A percentile compares a stretch with the other conserved stretches of the same genome.
These are phyloP conservation scores for Mrakia gelida DNA, from an alignment of 768 basidiomycete genomes.

Conservation along the genomic window DNA sequence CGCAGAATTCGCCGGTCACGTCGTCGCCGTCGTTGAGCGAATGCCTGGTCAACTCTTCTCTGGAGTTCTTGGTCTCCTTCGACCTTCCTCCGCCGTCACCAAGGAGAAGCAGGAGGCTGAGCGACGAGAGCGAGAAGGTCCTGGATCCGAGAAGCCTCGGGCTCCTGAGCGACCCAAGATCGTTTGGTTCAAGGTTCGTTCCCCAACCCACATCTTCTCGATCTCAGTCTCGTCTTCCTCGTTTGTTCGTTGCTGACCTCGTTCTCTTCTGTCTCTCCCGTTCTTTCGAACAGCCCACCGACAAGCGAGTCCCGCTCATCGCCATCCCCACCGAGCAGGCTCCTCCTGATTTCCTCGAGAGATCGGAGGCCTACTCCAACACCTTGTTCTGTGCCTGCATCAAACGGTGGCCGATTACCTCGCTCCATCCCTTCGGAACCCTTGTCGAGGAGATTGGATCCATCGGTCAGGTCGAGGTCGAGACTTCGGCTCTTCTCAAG, in stretches of 20 bases:
- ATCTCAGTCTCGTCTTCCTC: not conserved
- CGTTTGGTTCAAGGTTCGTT: slow-evolving; percentile 81
- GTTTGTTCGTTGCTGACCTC: not conserved
- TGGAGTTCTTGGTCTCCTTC: slow-evolving; percentile 87
- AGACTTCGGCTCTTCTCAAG: slow-evolving; percentile 93
- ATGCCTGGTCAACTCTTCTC: slow-evolving; percentile 99
- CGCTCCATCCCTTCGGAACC: slow-evolving; percentile 96
- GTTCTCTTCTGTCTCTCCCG: no score
- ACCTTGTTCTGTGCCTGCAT: slow-evolving; percentile 95
- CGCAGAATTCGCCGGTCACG: slow-evolving; percentile 88
- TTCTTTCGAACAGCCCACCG: slow-evolving; percentile 60
- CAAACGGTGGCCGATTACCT: slow-evolving; percentile 93
- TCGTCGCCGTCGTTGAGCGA: slow-evolving; percentile 96
- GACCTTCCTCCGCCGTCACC: slow-evolving; percentile 93
- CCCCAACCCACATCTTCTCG: not conserved
- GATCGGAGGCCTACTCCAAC: slow-evolving; percentile 83
- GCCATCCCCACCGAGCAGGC: slow-evolving; percentile 99
- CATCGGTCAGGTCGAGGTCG: slow-evolving; percentile 97
- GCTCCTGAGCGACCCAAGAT: slow-evolving; percentile 93
- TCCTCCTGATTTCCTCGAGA: slow-evolving; percentile 88
- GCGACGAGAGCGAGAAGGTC: slow-evolving; percentile 88
- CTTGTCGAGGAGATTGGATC: slow-evolving; percentile 95
- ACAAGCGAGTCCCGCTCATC: slow-evolving; percentile 96
- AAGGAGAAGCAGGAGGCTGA: slow-evolving; percentile 99
- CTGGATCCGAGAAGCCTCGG: slow-evolving; percentile 64